Conservation (phyloP, 2,329 filamentous ascomycete genomes). For the Leptographium flavum region DNA sequence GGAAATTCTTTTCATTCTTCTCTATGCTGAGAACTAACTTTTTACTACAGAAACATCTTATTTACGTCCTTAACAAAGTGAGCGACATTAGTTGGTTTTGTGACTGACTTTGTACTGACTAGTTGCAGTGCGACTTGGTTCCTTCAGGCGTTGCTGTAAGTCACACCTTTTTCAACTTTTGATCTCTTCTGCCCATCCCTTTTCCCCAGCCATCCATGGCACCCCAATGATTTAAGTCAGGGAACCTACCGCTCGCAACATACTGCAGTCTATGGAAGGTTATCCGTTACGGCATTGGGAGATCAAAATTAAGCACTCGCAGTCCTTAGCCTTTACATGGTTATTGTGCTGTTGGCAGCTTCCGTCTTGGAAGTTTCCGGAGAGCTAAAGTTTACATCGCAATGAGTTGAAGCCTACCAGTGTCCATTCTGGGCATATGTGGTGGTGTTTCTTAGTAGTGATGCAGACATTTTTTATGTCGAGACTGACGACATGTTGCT, state of each 20-base stretch:
- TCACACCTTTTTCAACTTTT: conserved; percentile 19
- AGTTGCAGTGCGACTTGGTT: conserved; percentile 57
- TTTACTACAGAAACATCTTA: conserved; percentile 55
- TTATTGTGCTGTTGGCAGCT: conserved; percentile 55
- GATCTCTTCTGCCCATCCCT: conserved; percentile 6
- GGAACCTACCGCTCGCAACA: conserved; percentile 52
- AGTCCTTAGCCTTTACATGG: conserved; percentile 45
- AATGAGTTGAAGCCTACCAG: conserved; percentile 92
- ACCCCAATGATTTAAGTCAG: conserved; percentile 70
- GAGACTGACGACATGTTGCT: neutral
- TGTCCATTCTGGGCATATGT: conserved; percentile 38
- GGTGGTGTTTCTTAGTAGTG: conserved; percentile 96
- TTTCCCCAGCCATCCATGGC: conserved; percentile 16
- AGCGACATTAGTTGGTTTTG: neutral
- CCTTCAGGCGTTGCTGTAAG: conserved; percentile 91
- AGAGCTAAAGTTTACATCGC: conserved; percentile 66
- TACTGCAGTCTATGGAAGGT: conserved; percentile 49
- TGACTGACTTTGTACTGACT: neutral
- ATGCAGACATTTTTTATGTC: conserved; percentile 52
- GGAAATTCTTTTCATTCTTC: too few relatives aligned
- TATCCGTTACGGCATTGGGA: conserved; percentile 99
- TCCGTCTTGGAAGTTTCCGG: conserved; percentile 83
- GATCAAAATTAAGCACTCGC: conserved; percentile 62
- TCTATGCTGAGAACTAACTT: neutral
- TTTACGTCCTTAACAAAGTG: conserved; percentile 71